Percentiles rank a stretch among this genome's conserved stretches.
Conservation (phyloP, 139 green algal genomes). For the Astrephomene gubernaculifera region DNA sequence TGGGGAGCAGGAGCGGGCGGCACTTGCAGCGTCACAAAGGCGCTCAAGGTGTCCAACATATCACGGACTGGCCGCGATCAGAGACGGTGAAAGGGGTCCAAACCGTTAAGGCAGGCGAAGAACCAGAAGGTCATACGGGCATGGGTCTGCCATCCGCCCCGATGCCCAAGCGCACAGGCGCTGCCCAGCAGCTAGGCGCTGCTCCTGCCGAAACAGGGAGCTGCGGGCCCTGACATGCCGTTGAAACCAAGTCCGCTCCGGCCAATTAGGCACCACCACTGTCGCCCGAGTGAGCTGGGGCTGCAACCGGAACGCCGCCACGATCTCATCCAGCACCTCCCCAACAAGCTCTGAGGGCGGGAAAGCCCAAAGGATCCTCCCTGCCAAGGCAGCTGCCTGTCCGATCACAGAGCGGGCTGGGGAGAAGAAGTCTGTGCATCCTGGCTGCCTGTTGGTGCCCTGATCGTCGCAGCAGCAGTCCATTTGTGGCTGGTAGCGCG, state of each 20-base stretch:
- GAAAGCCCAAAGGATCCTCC: constrained; percentile 36
- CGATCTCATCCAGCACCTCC: neutral
- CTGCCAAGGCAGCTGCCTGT: neutral
- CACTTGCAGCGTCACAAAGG: too few relatives aligned
- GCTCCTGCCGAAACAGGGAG: neutral
- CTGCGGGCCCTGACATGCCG: neutral
- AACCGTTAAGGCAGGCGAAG: neutral
- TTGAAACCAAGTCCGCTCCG: neutral
- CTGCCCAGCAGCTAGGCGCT: neutral
- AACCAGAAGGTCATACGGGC: neutral
- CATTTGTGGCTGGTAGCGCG: neutral
- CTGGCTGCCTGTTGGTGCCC: neutral
- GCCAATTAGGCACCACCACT: neutral
- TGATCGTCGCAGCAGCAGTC: constrained; percentile 13
- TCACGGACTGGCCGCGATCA: too few relatives aligned
- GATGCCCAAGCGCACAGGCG: neutral
- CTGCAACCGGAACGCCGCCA: neutral
- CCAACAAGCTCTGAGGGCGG: neutral
- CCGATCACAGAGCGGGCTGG: neutral
- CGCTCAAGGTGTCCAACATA: too few relatives aligned
- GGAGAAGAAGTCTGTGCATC: neutral
- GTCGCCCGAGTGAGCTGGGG: neutral
- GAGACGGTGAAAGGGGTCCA: neutral
- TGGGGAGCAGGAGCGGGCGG: neutral
- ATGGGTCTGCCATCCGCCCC: too few relatives aligned